These are phyloP conservation scores for Salinomyces thailandicus DNA, from an alignment of 2,329 filamentous ascomycete genomes.

Conservation along the genomic window DNA sequence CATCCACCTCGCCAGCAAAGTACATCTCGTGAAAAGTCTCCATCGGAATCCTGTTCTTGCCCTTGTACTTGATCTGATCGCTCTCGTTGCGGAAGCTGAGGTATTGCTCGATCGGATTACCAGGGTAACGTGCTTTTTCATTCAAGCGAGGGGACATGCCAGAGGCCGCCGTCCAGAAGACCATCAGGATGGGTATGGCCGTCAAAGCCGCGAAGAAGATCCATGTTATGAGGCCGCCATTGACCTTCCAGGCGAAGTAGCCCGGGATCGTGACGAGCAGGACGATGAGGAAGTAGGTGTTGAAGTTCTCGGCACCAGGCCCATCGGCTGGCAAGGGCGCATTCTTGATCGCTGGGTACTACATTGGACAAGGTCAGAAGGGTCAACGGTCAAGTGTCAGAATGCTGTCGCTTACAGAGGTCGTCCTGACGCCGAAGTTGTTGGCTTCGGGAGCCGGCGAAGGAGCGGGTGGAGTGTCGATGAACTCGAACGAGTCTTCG, in stretches of 20 bases:
- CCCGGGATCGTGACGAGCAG: slow-evolving; percentile 61
- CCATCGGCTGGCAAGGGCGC: slow-evolving; percentile 85
- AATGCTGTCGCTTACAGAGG: slow-evolving; percentile 41
- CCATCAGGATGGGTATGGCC: slow-evolving; percentile 65
- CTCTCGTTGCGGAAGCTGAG: slow-evolving; percentile 62
- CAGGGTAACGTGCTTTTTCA: slow-evolving; percentile 80
- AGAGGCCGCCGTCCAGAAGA: slow-evolving; percentile 73
- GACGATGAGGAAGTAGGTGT: slow-evolving; percentile 64
- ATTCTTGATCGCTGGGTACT: slow-evolving; percentile 90
- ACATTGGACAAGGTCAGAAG: slow-evolving; percentile 8
- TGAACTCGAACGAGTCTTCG: slow-evolving; percentile 54
- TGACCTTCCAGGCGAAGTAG: slow-evolving; percentile 72
- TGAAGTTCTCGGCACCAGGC: slow-evolving; percentile 75
- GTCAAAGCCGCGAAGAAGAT: slow-evolving; percentile 77
- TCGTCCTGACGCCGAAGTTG: slow-evolving; percentile 52
- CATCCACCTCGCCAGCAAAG: slow-evolving; percentile 87
- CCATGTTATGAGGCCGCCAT: slow-evolving; percentile 77
- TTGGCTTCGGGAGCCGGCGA: slow-evolving; percentile 40
- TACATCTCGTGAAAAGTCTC: slow-evolving; percentile 98
- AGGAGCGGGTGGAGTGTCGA: slow-evolving; percentile 51
- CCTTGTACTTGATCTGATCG: slow-evolving; percentile 57
- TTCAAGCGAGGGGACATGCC: slow-evolving; percentile 78
- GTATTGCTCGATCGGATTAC: slow-evolving; percentile 83
- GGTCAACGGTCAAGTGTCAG: not conserved
- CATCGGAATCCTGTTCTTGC: slow-evolving; percentile 72